phyloP scores from a whole-genome alignment of 83 land plant species.

The Picea mariana region DNA sequence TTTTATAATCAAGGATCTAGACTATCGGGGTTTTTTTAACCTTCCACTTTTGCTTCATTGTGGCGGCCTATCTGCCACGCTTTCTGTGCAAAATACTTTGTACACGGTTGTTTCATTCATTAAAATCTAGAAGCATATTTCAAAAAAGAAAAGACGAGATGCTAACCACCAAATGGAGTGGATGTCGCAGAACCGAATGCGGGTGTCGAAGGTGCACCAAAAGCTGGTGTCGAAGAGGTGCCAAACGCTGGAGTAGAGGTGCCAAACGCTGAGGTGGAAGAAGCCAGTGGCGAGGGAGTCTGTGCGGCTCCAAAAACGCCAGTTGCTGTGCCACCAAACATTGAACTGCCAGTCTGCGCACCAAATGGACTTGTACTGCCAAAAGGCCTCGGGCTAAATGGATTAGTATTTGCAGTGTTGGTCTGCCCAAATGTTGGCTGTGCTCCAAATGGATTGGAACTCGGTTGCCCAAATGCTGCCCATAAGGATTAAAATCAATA shows the following conservation, averaged over 20 bases:
- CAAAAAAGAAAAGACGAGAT: constrained; percentile 7
- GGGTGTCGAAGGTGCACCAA: constrained; percentile 64
- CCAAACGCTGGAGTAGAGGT: constrained; percentile 71
- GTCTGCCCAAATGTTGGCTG: constrained; percentile 61
- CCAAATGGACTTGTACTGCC: constrained; percentile 67
- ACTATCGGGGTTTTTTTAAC: too few relatives aligned
- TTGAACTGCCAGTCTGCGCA: constrained; percentile 55
- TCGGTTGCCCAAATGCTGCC: constrained; percentile 68
- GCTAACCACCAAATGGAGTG: constrained; percentile 28
- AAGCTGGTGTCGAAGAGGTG: constrained; percentile 68
- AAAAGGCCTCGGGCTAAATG: constrained; percentile 75
- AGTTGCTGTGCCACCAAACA: constrained; percentile 82
- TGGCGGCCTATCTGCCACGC: too few relatives aligned
- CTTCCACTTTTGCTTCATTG: too few relatives aligned
- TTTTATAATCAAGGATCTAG: too few relatives aligned
- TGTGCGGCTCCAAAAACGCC: constrained; percentile 79
- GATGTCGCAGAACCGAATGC: constrained; percentile 51
- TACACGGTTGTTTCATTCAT: too few relatives aligned
- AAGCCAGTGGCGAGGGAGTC: constrained; percentile 51
- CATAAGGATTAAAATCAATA: neutral
- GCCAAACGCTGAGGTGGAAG: constrained; percentile 78
- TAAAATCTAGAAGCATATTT: too few relatives aligned
- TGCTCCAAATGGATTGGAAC: constrained; percentile 55
- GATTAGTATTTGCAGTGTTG: constrained; percentile 46
- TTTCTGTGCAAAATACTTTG: too few relatives aligned